These are phyloP conservation scores for Apophysomyces elegans DNA, from an alignment of 371 early-diverging fungal genomes.

Conservation along the genomic window DNA sequence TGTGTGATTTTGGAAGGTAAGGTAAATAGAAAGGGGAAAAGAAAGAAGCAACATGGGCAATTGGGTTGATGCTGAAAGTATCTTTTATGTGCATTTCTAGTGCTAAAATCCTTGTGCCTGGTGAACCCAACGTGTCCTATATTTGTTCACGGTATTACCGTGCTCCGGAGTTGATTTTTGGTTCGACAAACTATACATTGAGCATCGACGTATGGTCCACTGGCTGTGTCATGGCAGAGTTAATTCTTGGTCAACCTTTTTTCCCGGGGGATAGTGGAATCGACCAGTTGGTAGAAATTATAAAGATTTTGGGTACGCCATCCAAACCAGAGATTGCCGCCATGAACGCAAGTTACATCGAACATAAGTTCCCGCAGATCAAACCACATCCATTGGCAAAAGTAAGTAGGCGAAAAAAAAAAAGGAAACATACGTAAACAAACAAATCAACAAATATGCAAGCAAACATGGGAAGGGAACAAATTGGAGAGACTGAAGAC, in stretches of 20 bases:
- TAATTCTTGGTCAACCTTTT: slow-evolving; percentile 94
- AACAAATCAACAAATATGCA: slow-evolving; percentile 18
- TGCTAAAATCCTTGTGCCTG: slow-evolving; percentile 94
- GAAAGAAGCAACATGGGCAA: neutral
- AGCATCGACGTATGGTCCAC: slow-evolving; percentile 98
- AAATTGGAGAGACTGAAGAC: too few species aligned
- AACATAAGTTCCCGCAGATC: slow-evolving; percentile 97
- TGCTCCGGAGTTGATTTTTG: slow-evolving; percentile 98
- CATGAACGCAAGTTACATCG: slow-evolving; percentile 97
- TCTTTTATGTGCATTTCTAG: slow-evolving; percentile 31
- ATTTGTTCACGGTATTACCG: slow-evolving; percentile 99
- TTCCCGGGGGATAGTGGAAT: slow-evolving; percentile 99
- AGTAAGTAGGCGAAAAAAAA: slow-evolving; percentile 41
- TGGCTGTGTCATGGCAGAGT: slow-evolving; percentile 99
- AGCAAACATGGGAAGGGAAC: neutral
- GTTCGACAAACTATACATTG: slow-evolving; percentile 93
- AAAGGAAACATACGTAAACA: neutral
- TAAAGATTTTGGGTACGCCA: slow-evolving; percentile 99
- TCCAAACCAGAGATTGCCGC: slow-evolving; percentile 92
- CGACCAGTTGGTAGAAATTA: slow-evolving; percentile 99
- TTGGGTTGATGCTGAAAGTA: neutral
- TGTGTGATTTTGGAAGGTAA: slow-evolving; percentile 98
- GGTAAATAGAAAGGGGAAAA: slow-evolving; percentile 11
- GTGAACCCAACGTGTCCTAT: slow-evolving; percentile 97
- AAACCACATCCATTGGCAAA: slow-evolving; percentile 90